Evolutionary conservation across 2,329 filamentous ascomycete genomes (phyloP), one percentile per base, ranked within the genome.

Genomic region (Rhynchosporium secalis): DNA sequence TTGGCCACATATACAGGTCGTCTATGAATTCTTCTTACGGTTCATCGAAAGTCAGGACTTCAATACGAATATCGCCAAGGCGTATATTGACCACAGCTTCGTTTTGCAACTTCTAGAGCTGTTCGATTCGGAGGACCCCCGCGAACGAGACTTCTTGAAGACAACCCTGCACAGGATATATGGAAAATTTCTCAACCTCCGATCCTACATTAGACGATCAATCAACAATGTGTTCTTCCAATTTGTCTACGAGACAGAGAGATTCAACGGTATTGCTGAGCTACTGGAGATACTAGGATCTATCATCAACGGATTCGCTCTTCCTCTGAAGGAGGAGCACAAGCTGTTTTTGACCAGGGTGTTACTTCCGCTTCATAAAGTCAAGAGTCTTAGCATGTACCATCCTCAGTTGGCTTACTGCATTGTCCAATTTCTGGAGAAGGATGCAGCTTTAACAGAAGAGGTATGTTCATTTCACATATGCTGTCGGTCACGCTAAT

Each of bases 181-280:
- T 75, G 95, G 95, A 73, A 99, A 99, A 80, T 99, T 99, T 78
- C 84, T 99, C 71, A 99, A 99, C 76, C 83, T 99, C 66, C 89
- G 95, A 64, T 98, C 95, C 36, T 99, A 96, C 77, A 99, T 99
- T 74, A 86, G 95, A 74, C 87, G 95, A 72, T 99, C 95, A 61
- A 99, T 99, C 83, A 99, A 99, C 85, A 98, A 99, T 73, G 95
- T 99, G 71, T 99, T 99, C 80, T 99, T 99, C 83, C 95, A 99
- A 75, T 99, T 99, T 77, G 93, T 92, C 64, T 99, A 99, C 76
- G 95, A 99, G 78, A 99, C 95, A 3, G 95, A 99, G 77, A 86
- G 95, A 63, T 98, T 99, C 80, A 99, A 99, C 72, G 95, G 95
- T 59, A 97, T 99, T 72, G 95, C 95, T 3, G 95, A 99, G 76